These are phyloP conservation scores for Ciborinia camelliae DNA, from an alignment of 2,329 filamentous ascomycete species.

Conservation along the genomic window DNA sequence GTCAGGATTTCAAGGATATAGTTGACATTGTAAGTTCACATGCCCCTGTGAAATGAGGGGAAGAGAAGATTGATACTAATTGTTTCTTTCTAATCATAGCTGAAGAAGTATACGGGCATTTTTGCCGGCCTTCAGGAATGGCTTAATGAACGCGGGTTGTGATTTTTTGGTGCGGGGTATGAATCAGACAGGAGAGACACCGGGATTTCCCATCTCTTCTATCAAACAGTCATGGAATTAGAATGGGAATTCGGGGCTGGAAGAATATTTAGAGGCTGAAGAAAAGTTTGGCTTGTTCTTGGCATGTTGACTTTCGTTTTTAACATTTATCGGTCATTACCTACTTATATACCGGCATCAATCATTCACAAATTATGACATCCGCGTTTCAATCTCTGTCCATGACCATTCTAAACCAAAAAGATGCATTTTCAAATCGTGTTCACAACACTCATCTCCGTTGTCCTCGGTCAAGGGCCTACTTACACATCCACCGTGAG, in stretches of 20 bases:
- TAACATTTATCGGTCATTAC: neutral
- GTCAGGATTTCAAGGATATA: neutral
- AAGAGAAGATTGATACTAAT: neutral
- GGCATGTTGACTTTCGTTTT: neutral
- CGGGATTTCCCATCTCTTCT: neutral
- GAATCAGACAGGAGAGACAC: no score
- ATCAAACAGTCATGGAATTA: accelerated
- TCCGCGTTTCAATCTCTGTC: neutral
- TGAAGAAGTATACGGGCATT: neutral
- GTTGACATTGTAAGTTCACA: neutral
- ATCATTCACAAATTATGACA: neutral
- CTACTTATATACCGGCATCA: neutral
- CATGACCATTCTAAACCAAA: no score
- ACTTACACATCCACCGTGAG: no score
- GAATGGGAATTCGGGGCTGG: neutral
- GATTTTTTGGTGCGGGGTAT: neutral
- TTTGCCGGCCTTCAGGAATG: neutral
- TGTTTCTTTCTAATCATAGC: neutral
- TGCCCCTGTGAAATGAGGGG: neutral
- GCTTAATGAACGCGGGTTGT: neutral
- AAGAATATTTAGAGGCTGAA: no score
- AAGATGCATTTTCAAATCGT: no score
- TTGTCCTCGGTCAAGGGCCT: no score
- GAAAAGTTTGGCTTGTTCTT: neutral
- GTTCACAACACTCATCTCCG: no score